Base-by-base conservation (phyloP, 116 monocot genomes). In the Dioscorea cayenensis region DNA sequence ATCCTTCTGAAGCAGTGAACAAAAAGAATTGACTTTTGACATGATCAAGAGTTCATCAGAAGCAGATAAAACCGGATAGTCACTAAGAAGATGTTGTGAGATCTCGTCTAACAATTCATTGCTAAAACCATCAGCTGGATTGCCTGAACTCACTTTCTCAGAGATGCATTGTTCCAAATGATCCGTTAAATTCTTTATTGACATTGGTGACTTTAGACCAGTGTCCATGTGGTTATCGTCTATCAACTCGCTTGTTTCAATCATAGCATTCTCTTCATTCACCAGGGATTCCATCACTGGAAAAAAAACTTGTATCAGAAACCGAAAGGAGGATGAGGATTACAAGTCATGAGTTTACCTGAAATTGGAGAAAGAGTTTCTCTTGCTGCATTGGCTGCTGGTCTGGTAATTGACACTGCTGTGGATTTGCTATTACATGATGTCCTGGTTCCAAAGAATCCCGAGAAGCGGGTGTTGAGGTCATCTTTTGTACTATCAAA, bases 11-110 rank as follows among this genome's bases (percentile, higher is more conserved):
- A 94, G 85, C 66, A 92, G 70, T 66, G 75, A 84, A 65, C 89
- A 93, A 12, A 93, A 78, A 27, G 93, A 89, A 55, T 93, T 86
- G 66, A 93, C 89, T 66, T 82, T 84, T 6, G 85, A 83, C 89
- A 93, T 89, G 48, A 89, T 76, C 7, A 78, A 78, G 38, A 77
- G 68, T 64, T 93, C 93, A 64, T 93, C 84, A 7, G 80, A 80
- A 43, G 83, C 67, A 7, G 83, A 71, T 6, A 78, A 66, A 14
- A 70, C 67, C 75, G 88, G 94, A 10, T 88, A 86, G 43, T 94
- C 94, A 5, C 75, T 71, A 12, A 90, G 84, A 55, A 94, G 82
- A 64, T 84, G 79, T 27, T 84, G 86, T 3, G 88, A 82, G 10
- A 94, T 67, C 14, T 88, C 94, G 51, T 91, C 91, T n/a, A 94